Evolutionary conservation across 495 filamentous ascomycete genomes (phyloP).

Genomic region (Lepraria neglecta): DNA sequence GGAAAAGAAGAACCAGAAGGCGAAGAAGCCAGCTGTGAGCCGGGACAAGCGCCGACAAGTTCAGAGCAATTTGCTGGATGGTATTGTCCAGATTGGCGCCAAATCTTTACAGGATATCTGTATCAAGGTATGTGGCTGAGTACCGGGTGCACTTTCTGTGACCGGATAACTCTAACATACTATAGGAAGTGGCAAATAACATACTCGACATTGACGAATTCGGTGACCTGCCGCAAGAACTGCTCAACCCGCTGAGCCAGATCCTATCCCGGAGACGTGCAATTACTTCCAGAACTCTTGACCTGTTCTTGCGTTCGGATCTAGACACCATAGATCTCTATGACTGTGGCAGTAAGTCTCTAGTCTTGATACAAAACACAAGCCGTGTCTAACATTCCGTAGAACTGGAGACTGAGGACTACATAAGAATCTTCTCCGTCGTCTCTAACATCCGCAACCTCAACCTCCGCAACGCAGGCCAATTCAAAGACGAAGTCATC

Average conservation of each 20-base stretch:
- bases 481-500: constrained; percentile 76
- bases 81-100: constrained; percentile 59
- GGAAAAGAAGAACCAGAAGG: constrained; percentile 50
- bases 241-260: constrained; percentile 69
- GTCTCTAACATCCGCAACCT: constrained; percentile 60
- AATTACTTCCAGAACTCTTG: constrained; percentile 60
- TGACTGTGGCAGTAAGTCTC: constrained; percentile 60
- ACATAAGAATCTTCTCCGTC: constrained; percentile 70
- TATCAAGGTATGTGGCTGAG: constrained; percentile 50
- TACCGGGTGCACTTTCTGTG: not conserved
- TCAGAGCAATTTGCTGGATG: constrained; percentile 75
- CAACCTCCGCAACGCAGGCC: constrained; percentile 71
- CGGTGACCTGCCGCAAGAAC: constrained; percentile 61
- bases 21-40: constrained; percentile 49
- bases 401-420: constrained; percentile 70
- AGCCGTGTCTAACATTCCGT: not conserved
- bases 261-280: constrained; percentile 75
- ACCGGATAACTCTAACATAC: constrained; percentile 14
- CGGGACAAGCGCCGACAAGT: constrained; percentile 58
- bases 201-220: constrained; percentile 77
- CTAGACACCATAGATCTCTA: constrained; percentile 64
- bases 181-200: constrained; percentile 67
- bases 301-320: constrained; percentile 69
- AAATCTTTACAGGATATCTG: constrained; percentile 70
- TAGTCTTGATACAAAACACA: not conserved